Conservation (phyloP, 73 alveolate species). For the Symbiodinium pilosum region DNA sequence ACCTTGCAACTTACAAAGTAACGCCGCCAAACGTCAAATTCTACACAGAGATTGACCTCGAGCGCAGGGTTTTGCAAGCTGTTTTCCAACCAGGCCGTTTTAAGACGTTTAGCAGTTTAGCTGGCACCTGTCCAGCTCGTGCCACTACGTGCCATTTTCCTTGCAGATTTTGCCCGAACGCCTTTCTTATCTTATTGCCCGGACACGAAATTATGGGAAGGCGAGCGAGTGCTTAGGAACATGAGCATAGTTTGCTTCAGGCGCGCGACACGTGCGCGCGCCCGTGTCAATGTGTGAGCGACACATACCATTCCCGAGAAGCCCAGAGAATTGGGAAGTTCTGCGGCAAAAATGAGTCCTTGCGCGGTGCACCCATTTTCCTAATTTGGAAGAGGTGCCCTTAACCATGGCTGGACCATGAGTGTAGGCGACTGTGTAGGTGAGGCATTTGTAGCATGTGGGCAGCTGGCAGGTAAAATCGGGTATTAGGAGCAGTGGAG, state of each 20-base stretch:
- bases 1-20: no score
- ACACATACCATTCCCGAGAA: neutral
- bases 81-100: neutral
- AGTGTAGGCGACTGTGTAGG: no score
- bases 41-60: neutral
- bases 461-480: no score
- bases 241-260: no score
- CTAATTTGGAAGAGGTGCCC: no score
- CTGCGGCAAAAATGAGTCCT: neutral
- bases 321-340: neutral
- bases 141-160: neutral
- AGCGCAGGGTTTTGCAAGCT: neutral
- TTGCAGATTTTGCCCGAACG: neutral
- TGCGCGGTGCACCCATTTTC: no score
- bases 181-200: no score
- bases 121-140: neutral
- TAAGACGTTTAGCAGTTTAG: neutral
- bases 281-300: neutral
- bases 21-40: neutral
- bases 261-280: no score
- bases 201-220: neutral
- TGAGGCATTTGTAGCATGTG: no score
- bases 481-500: no score
- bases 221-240: neutral
- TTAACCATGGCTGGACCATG: no score